Conservation (phyloP, 495 filamentous ascomycete genomes). For the Mytilinidion resinicola region DNA sequence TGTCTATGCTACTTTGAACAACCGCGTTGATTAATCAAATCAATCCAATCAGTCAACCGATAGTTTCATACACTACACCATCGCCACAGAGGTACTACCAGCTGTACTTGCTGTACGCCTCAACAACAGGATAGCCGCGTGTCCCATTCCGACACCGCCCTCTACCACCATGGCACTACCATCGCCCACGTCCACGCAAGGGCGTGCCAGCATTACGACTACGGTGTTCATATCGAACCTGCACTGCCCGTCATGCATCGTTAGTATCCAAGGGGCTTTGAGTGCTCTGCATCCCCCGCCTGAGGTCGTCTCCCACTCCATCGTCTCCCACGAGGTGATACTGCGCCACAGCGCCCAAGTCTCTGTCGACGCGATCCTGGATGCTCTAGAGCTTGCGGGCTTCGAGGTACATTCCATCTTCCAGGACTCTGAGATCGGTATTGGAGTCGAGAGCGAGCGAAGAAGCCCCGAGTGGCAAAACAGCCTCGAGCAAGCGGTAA, state of each 20-base stretch:
- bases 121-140: no score
- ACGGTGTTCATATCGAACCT: slow-evolving; percentile 44
- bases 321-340: slow-evolving; percentile 51
- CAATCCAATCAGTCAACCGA: no score
- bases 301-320: slow-evolving; percentile 49
- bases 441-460: not conserved
- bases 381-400: slow-evolving; percentile 25
- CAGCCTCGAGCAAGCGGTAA: slow-evolving; percentile 26
- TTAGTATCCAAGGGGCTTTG: slow-evolving; percentile 47
- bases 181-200: not conserved
- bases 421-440: slow-evolving; percentile 4
- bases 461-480: slow-evolving; percentile 20
- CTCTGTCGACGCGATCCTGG: slow-evolving; percentile 18
- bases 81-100: no score
- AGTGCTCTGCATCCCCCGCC: slow-evolving; percentile 37
- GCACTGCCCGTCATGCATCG: slow-evolving; percentile 57
- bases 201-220: slow-evolving; percentile 12
- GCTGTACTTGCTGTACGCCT: no score
- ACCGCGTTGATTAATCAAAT: no score
- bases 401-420: slow-evolving; percentile 33
- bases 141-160: no score
- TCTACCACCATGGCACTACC: not conserved
- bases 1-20: no score
- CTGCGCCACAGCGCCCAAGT: slow-evolving; percentile 27
- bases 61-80: no score